Conservation (phyloP, 495 filamentous ascomycete species). For the Penicillium odoratum region DNA sequence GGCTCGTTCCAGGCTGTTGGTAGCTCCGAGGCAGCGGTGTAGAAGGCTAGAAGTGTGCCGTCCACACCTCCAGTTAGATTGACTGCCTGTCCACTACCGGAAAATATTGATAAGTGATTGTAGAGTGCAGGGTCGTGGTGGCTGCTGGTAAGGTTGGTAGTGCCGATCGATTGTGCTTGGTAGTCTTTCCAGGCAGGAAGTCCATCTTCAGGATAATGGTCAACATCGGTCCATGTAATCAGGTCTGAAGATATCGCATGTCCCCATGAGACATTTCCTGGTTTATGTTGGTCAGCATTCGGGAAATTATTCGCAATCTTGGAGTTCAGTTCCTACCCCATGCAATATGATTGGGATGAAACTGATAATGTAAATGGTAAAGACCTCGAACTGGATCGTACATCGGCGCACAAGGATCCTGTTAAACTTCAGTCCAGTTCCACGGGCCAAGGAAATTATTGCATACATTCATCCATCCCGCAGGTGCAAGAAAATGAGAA, state of each 20-base stretch:
- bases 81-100: constrained; percentile 12
- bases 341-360: constrained; percentile 17
- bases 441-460: not conserved
- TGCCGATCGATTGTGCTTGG: constrained; percentile 17
- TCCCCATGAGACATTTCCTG: constrained; percentile 24
- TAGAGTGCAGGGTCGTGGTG: constrained; percentile 17
- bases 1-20: constrained; percentile 16
- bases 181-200: constrained; percentile 19
- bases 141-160: constrained; percentile 16
- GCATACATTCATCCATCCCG: constrained; percentile 24
- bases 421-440: not conserved
- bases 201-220: constrained; percentile 13
- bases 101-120: constrained; percentile 21
- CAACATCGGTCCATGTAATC: constrained; percentile 20
- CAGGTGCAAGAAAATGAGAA: constrained; percentile 22
- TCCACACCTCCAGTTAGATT: constrained; percentile 15
- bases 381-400: constrained; percentile 15
- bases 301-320: not conserved
- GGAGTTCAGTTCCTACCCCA: constrained; percentile 13
- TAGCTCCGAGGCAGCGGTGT: constrained; percentile 13
- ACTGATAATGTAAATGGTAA: constrained; percentile 24
- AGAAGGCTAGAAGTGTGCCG: constrained; percentile 18
- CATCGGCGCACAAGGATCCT: constrained; percentile 21
- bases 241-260: constrained; percentile 18
- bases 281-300: not conserved